These are phyloP conservation scores for Penicillium sclerotigenum DNA, from an alignment of 2,329 filamentous ascomycete species.

Conservation along the genomic window DNA sequence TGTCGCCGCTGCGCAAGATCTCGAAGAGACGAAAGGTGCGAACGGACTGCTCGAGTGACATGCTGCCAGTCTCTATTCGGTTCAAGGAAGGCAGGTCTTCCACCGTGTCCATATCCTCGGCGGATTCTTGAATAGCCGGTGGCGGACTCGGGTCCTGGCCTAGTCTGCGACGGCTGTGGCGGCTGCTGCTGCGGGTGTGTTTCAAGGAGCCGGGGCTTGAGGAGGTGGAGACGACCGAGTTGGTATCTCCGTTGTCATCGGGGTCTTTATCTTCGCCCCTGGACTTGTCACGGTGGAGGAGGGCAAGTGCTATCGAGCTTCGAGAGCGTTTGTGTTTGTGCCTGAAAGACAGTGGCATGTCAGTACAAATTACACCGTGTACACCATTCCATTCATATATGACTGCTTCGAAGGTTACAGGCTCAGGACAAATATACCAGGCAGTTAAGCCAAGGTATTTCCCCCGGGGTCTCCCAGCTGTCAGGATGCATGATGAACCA, in stretches of 20 bases:
- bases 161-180: constrained; percentile 30
- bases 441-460: background rate
- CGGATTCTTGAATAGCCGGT: constrained; percentile 20
- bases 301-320: constrained; percentile 52
- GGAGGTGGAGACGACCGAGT: constrained; percentile 27
- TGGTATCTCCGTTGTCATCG: constrained; percentile 20
- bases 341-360: constrained; percentile 31
- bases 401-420: background rate
- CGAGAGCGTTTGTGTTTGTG: constrained; percentile 58
- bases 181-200: constrained; percentile 32
- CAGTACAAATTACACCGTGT: constrained; percentile 15
- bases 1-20: constrained; percentile 84
- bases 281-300: constrained; percentile 53
- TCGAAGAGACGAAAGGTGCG: constrained; percentile 93
- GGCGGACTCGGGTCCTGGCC: constrained; percentile 23
- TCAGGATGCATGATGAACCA: constrained; percentile 15
- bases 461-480: background rate
- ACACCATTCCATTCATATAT: constrained; percentile 18
- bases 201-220: constrained; percentile 30
- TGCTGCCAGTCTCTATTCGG: constrained; percentile 33
- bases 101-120: constrained; percentile 29
- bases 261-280: constrained; percentile 42
- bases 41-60: constrained; percentile 85
- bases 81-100: constrained; percentile 36
- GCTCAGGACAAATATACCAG: too few species aligned